Percentiles rank a stretch among this genome's conserved stretches.
Conservation (phyloP, 2,329 filamentous ascomycete species). For the Clonostachys sp. region DNA sequence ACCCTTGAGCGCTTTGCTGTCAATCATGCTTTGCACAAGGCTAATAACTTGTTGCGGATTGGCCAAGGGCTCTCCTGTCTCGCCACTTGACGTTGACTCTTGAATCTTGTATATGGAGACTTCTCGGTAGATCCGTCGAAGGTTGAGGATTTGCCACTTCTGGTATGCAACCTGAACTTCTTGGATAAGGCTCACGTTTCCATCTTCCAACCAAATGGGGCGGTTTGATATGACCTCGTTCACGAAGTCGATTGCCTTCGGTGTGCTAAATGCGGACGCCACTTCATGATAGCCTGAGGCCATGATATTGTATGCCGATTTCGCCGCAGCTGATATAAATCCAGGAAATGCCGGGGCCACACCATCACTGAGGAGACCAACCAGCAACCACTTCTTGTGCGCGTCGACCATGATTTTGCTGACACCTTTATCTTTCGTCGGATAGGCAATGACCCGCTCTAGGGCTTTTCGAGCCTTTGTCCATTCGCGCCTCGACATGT, state of each 20-base stretch:
- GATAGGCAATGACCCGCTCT: conserved; percentile 62
- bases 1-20: conserved; percentile 45
- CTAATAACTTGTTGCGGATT: conserved; percentile 35
- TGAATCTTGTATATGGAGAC: conserved; percentile 51
- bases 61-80: conserved; percentile 39
- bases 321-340: conserved; percentile 45
- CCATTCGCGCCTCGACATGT: conserved; percentile 59
- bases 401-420: conserved; percentile 83
- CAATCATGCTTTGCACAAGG: conserved; percentile 52
- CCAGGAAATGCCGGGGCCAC: conserved; percentile 49
- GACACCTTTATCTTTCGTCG: conserved; percentile 54
- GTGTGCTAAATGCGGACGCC: conserved; percentile 61
- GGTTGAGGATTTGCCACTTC: conserved; percentile 68
- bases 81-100: conserved; percentile 44
- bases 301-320: conserved; percentile 52
- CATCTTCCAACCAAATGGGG: conserved; percentile 63
- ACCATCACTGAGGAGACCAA: conserved; percentile 68
- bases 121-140: conserved; percentile 67
- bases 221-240: conserved; percentile 56
- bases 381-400: conserved; percentile 86
- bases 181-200: conserved; percentile 65
- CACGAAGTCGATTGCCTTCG: conserved; percentile 51
- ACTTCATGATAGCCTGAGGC: conserved; percentile 69
- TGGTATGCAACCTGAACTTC: conserved; percentile 69
- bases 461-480: conserved; percentile 56